Evolutionary conservation across 345 rosid genomes (phyloP), one percentile per base, ranked within the genome.

Genomic region (Stellera chamaejasme): DNA sequence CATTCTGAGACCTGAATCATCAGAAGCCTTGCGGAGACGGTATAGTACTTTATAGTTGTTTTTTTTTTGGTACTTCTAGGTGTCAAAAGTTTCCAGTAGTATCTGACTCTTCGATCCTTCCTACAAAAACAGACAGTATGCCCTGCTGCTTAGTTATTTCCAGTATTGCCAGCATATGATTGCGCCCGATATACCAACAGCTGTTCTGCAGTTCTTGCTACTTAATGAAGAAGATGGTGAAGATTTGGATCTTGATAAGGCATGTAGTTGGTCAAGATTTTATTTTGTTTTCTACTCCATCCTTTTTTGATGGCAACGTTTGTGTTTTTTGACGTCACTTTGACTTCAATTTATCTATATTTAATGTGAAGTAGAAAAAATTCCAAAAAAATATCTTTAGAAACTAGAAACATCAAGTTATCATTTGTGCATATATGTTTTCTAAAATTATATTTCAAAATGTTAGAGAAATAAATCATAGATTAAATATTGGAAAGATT

Each of bases 1-100:
- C 32, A 77, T 92, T 69, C 61, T 88, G 59, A 82, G 98, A 73
- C 79, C 76, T 64, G 97, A 88, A 62, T 84, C 98, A 65, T 92
- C 98, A 44, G 98, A 92, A 69, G 78, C 97, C 58, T 81, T 92
- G 75, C 81, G 98, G 72, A 92, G 98, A 73, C 97, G 96, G 95
- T 90, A 80, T 45, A 74, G 25, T 59, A 61, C 49, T 52, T 43
- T 43, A n/a, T n/a, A n/a, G n/a, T 45, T 50, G 15, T 61, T 66
- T 44, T 44, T 62, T 55, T 63, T 58, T 16, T 42, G 1, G 23
- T 43, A 28, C 54, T 50, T 54, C 8, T 32, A 5, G 8, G 7
- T 32, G 23, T 27, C 53, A 16, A 44, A 49, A 27, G 2, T 58
- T 44, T 63, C 42, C 51, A 14, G 58, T 61, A 32, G 27, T 13